Base-by-base conservation (phyloP, 2,329 filamentous ascomycete genomes). In the Chaetomium sp. region DNA sequence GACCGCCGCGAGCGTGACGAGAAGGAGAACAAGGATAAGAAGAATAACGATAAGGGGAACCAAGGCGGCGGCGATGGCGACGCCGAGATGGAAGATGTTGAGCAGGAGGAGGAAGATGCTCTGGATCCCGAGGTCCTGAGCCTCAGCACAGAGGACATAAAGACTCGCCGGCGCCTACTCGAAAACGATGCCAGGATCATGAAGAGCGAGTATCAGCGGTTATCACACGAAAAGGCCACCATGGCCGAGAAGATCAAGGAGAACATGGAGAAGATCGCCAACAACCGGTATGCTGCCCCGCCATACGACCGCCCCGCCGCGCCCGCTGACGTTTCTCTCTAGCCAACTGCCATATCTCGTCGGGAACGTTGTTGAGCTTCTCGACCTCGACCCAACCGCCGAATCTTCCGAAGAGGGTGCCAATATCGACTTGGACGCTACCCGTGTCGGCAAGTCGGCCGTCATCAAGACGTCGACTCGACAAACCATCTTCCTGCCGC, bases 171-270 rank as follows among this genome's bases (percentile, higher is more conserved):
- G 82, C 89, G 93, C 75, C 85, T 99, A 75, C 84, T 99, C 70
- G 95, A 99, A 80, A 99, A 99, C 79, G 95, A 99, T 79, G 91
- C 95, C 74, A 87, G 95, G 74, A 98, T 99, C 80, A 98, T 99
- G 93, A 94, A 91, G 84, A 97, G 93, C 83, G 95, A 99, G 79
- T 93, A 88, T 73, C 93, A 97, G 76, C 90, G 95, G 72, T 84
- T 99, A 80, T 90, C 90, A 73, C 95, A 99, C 74, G 95, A 99
- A 81, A 97, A 97, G 82, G 88, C 90, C 57, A 89, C 92, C 57
- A 99, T 99, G 95, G 88, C 89, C 65, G 94, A 98, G 79, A 98
- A 97, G 84, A 98, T 99, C 79, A 98, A 97, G 85, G 95, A 99
- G 77, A 99, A 99, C 75, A 82, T 92, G 74, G 96, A 99, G 72